Conservation (phyloP, 139 green algal genomes). For the Klebsormidium nitens region DNA sequence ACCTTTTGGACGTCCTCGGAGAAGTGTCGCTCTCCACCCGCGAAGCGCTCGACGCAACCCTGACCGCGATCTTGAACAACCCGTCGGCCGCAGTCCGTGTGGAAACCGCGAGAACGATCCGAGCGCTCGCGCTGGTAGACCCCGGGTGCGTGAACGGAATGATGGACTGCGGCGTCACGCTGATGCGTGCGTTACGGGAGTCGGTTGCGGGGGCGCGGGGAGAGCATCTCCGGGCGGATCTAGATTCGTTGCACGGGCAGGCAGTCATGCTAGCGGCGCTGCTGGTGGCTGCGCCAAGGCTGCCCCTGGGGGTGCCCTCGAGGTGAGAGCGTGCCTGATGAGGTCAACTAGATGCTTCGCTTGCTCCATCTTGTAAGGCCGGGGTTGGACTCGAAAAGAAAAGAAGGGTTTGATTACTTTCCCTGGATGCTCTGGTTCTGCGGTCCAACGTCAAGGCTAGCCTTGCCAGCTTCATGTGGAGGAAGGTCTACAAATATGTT, state of each 20-base stretch:
- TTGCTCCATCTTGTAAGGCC: no score
- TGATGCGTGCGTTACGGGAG: constrained; percentile 24
- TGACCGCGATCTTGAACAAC: no score
- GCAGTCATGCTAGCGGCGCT: constrained; percentile 30
- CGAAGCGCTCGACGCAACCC: no score
- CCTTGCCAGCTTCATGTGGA: no score
- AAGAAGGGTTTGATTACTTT: no score
- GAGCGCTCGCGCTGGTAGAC: constrained; percentile 27
- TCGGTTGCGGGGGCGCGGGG: constrained; percentile 13
- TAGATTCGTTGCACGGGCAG: constrained; percentile 32
- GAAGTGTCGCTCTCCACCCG: constrained; percentile 54
- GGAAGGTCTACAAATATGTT: no score
- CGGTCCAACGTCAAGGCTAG: no score
- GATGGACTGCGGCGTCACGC: constrained; percentile 25
- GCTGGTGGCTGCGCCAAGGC: constrained; percentile 10
- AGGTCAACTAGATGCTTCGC: no score
- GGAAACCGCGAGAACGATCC: constrained; percentile 21
- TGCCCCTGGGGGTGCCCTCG: constrained; percentile 38
- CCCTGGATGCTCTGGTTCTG: no score
- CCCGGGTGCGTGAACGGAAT: constrained; percentile 11
- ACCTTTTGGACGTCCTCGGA: constrained; percentile 70
- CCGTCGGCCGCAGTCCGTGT: no score
- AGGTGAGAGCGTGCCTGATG: constrained; percentile 17
- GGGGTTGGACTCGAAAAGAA: no score
- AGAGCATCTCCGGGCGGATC: constrained; percentile 4